phyloP scores from a whole-genome alignment of 2,329 filamentous ascomycete species.

The Sclerotinia nivalis region DNA sequence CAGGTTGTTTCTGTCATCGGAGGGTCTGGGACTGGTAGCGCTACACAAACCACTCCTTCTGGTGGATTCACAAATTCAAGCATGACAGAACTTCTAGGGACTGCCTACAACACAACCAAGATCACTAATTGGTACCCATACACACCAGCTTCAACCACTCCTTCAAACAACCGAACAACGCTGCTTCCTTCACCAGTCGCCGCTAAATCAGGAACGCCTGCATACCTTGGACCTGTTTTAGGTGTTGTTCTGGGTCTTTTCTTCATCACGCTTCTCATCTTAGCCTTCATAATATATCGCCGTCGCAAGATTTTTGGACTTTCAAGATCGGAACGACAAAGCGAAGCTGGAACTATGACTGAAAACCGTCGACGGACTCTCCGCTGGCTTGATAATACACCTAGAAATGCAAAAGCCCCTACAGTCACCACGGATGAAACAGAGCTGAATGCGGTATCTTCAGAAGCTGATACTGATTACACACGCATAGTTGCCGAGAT shows the following conservation, averaged over 20 bases:
- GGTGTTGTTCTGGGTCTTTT: conserved; percentile 62
- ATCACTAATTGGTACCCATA: conserved; percentile 65
- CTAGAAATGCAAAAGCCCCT: conserved; percentile 34
- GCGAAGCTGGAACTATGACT: conserved; percentile 35
- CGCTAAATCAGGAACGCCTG: conserved; percentile 45
- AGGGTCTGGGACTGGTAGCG: conserved; percentile 59
- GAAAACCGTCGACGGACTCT: conserved; percentile 31
- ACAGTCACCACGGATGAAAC: conserved; percentile 39
- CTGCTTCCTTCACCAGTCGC: conserved; percentile 25
- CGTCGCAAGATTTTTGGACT: conserved; percentile 42
- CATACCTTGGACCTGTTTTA: conserved; percentile 61
- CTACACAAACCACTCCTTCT: conserved; percentile 64
- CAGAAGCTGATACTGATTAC: conserved; percentile 30
- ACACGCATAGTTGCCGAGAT: conserved; percentile 30
- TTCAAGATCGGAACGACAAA: conserved; percentile 27
- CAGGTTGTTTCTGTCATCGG: conserved; percentile 61
- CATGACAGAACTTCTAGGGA: conserved; percentile 56
- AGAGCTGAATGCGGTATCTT: conserved; percentile 20
- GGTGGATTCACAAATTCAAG: conserved; percentile 54
- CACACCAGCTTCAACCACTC: conserved; percentile 28
- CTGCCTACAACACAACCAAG: conserved; percentile 56
- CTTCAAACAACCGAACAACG: conserved; percentile 25
- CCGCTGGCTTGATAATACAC: conserved; percentile 37
- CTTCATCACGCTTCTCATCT: conserved; percentile 52
- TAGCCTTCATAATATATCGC: conserved; percentile 55